These are phyloP conservation scores for Tinospora cordifolia DNA, from an alignment of 164 flowering plant species.

Conservation along the genomic window DNA sequence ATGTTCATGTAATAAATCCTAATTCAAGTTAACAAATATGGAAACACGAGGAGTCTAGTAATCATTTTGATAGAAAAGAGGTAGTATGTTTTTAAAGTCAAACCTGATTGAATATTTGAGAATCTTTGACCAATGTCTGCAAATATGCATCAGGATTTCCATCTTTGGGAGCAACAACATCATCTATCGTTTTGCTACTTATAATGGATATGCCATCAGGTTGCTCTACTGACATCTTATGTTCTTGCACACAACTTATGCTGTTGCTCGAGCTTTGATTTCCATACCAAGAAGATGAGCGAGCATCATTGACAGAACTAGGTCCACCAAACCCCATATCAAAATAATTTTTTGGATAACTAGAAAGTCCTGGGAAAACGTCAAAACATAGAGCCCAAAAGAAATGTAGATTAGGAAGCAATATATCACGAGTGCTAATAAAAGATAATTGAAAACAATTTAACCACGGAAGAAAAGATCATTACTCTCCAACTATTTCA, in stretches of 20 bases:
- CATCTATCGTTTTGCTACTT: slow-evolving; percentile 20
- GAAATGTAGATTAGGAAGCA: neutral
- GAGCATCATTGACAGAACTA: slow-evolving; percentile 13
- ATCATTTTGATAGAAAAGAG: neutral
- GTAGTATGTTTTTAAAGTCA: neutral
- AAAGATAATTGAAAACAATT: neutral
- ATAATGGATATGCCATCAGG: slow-evolving; percentile 21
- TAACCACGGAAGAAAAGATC: too few relatives aligned
- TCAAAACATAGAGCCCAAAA: neutral
- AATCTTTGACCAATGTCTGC: slow-evolving; percentile 11
- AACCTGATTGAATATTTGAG: slow-evolving; percentile 26
- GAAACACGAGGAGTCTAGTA: neutral
- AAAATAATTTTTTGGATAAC: slow-evolving; percentile 10
- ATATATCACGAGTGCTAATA: neutral
- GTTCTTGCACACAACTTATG: slow-evolving; percentile 6
- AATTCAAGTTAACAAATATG: slow-evolving; percentile 3
- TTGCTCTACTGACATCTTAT: slow-evolving; percentile 19
- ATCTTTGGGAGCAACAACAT: slow-evolving; percentile 9
- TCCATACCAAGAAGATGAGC: slow-evolving; percentile 24
- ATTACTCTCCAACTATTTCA: neutral
- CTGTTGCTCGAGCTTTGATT: slow-evolving; percentile 16
- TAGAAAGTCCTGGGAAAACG: slow-evolving; percentile 22
- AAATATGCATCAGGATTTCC: slow-evolving; percentile 17
- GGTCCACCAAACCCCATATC: slow-evolving; percentile 21
- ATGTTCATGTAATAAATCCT: neutral